These are phyloP conservation scores for Saururus chinensis DNA, from an alignment of 164 flowering plant species.

Conservation along the genomic window DNA sequence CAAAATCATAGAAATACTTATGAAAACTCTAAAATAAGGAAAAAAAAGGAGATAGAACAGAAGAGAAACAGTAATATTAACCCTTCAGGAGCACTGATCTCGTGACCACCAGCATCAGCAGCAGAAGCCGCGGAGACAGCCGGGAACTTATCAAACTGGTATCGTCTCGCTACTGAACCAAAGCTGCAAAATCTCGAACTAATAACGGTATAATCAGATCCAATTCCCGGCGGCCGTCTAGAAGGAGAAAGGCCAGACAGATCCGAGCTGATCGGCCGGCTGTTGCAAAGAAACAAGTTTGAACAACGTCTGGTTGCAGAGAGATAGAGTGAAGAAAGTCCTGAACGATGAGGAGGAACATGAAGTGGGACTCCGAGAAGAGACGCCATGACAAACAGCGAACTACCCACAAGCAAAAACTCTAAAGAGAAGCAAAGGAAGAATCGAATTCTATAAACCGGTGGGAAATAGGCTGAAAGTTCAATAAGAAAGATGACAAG, in stretches of 20 bases:
- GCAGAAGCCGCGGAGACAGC: constrained; percentile 30
- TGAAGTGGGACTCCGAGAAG: constrained; percentile 9
- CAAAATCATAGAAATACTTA: background rate
- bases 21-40: background rate
- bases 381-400: constrained; percentile 23
- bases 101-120: constrained; percentile 35
- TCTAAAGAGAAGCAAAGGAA: background rate
- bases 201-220: constrained; percentile 7
- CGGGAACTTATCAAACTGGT: constrained; percentile 10
- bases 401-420: background rate
- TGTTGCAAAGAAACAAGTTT: constrained; percentile 6
- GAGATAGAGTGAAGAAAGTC: constrained; percentile 21
- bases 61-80: constrained; percentile 1
- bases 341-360: constrained; percentile 7
- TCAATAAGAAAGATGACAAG: background rate
- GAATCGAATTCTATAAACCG: background rate
- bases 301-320: constrained; percentile 9
- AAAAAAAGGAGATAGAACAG: background rate
- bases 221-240: constrained; percentile 12
- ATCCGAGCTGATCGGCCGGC: constrained; percentile 9
- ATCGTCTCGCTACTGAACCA: constrained; percentile 14
- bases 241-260: constrained; percentile 17
- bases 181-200: constrained; percentile 11
- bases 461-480: too few species aligned
- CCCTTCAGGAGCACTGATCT: constrained; percentile 23